Base-by-base conservation (phyloP, 1,284 basidiomycete species). In the Malassezia dermatis region DNA sequence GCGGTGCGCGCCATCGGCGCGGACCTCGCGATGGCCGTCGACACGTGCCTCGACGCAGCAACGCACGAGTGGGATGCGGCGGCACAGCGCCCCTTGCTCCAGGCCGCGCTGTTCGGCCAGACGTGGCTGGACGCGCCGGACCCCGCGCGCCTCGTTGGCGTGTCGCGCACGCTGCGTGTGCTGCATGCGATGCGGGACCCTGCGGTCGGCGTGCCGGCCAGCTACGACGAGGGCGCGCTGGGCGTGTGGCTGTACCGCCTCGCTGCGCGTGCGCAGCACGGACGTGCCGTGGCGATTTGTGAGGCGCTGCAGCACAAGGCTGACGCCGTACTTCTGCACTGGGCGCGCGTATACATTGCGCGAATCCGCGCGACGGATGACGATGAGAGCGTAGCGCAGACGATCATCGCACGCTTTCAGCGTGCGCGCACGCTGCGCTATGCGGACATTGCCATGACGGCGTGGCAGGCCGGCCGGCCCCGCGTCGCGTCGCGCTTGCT, bases 151-250 rank as follows among this genome's bases (percentile, higher is more conserved):
- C 91, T 94, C 67, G 82, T 98, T 34, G 80, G 83, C 35, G 91
- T 93, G 85, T 88, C 89, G 0, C 86, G 90, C 71, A 84, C 84
- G 0, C 79, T 98, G 37, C 89, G 93, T 69, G 90, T 98, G n/a
- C 78, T 98, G 41, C 96, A 98, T 69, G 88, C 89, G 5, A 85
- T 93, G 24, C 82, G 90, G 39, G 86, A 82, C 69, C 89, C 86
- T 65, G 87, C 93, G 67, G 85, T 96, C 44, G 93, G 90, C 0
- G 86, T 98, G 44, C 91, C 93, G 0, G 80, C 96, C 34, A 91
- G 89, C 1, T 89, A 89, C 75, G 82, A 37, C 85, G 4, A 86
- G 95, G 88, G 91, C 70, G 66, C 64, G 3, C 47, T 61, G 3
- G 54, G 59, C 13, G 55, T 85, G 59, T 82, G 96, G 34, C 82